Evolutionary conservation across 148 eudicot genomes (phyloP).

Genomic region (Selenicereus undatus): DNA sequence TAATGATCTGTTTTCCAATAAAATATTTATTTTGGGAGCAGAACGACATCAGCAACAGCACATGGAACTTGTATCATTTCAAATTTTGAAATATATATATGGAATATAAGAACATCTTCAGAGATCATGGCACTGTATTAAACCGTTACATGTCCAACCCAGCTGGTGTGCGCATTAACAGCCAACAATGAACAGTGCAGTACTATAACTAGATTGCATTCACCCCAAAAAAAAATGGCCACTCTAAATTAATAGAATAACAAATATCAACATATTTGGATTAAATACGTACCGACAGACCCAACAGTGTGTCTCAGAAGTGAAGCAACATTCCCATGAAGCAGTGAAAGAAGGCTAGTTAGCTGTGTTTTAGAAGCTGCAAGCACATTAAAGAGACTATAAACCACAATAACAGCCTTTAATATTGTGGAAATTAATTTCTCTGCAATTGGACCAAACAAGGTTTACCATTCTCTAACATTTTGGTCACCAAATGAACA

Average conservation of each 20-base stretch:
- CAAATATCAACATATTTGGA: neutral
- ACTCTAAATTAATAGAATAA: neutral
- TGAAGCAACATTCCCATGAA: constrained; percentile 88
- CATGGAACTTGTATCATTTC: neutral
- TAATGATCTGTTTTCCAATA: too few species aligned
- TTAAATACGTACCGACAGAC: constrained; percentile 63
- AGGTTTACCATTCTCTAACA: constrained; percentile 81
- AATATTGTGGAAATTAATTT: neutral
- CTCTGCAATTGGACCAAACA: neutral
- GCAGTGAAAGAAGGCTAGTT: constrained; percentile 64
- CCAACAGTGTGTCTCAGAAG: constrained; percentile 91
- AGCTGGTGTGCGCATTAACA: neutral
- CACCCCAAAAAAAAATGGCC: too few species aligned
- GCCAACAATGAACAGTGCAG: neutral
- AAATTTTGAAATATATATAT: neutral
- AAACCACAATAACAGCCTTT: neutral
- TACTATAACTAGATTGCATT: too few species aligned
- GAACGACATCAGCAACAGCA: neutral
- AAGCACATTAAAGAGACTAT: constrained; percentile 12
- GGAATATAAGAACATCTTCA: neutral
- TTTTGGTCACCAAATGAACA: constrained; percentile 79
- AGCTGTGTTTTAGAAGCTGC: constrained; percentile 88
- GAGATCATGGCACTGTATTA: neutral
- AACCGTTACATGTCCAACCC: neutral
- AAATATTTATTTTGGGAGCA: neutral